Evolutionary conservation across 768 basidiomycete genomes (phyloP).

Genomic region (Leucocoprinus sp.): DNA sequence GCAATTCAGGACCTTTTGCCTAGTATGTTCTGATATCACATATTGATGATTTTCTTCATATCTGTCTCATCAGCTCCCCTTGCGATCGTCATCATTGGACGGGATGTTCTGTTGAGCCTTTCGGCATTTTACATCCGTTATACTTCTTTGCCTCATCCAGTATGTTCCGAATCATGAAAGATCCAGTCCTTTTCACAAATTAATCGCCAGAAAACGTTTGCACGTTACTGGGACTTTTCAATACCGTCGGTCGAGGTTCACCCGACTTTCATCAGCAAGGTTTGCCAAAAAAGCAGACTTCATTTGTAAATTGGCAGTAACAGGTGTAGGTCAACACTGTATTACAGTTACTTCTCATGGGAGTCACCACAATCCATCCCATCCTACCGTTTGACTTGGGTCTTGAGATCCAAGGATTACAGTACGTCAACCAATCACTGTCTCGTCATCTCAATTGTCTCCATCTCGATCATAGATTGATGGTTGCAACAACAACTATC

Average conservation of each 20-base stretch:
- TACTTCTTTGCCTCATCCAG: slow-evolving; percentile 80
- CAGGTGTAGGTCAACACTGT: slow-evolving; percentile 75
- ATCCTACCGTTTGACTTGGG: slow-evolving; percentile 57
- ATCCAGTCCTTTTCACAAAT: too few species aligned
- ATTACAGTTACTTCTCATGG: slow-evolving; percentile 89
- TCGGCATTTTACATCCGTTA: slow-evolving; percentile 93
- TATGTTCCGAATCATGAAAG: slow-evolving; percentile 44
- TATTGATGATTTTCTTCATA: too few species aligned
- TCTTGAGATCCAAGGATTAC: slow-evolving; percentile 53
- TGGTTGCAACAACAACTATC: slow-evolving; percentile 84
- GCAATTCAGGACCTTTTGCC: slow-evolving; percentile 81
- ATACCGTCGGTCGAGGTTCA: slow-evolving; percentile 92
- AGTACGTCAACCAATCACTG: slow-evolving; percentile 44
- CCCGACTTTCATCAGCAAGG: slow-evolving; percentile 93
- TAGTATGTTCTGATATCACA: slow-evolving; percentile 35
- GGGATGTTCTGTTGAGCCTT: slow-evolving; percentile 79
- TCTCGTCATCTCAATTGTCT: slow-evolving; percentile 4
- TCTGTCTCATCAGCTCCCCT: slow-evolving; percentile 37
- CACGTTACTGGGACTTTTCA: slow-evolving; percentile 93
- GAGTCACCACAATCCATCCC: slow-evolving; percentile 76
- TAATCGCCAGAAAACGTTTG: slow-evolving; percentile 91
- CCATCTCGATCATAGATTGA: slow-evolving; percentile 42
- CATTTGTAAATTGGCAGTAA: background rate
- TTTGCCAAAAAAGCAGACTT: slow-evolving; percentile 17
- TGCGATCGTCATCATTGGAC: slow-evolving; percentile 78